Base-by-base conservation (phyloP, 1,139 yeast species). In the Saccharomyces hybrid region DNA sequence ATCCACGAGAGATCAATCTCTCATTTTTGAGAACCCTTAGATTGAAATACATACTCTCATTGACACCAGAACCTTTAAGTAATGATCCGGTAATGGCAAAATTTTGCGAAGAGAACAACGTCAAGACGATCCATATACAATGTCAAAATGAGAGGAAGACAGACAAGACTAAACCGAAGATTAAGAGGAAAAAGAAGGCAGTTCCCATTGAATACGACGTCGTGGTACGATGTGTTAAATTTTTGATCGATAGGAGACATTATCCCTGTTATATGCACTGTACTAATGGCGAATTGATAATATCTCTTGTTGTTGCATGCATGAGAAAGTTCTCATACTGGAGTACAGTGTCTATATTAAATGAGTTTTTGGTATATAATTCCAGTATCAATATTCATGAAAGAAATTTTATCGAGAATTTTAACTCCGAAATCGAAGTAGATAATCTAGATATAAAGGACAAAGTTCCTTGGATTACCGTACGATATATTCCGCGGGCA, bases 261-360 rank as follows among this genome's bases (percentile, higher is more conserved):
- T 80, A 84, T 11, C 97, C 97, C 0, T 75, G 87, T 8, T 91
- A 87, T 67, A 70, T 93, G 3, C 97, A 91, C 69, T 91, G 98
- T 69, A 73, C 85, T 28, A 91, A 88, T 66, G 98, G 98, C 0
- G 90, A 95, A 6, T 93, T 89, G 61, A 87, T 88, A 1, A 87
- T 96, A 0, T 82, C 95, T 32, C 75, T 93, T 51, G 81, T 89
- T 2, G 79, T 91, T 41, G 97, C 97, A 6, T 89, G 97, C 67
- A 74, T 90, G 47, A 74, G 99, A 32, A 88, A 88, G 64, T 73
- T 88, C 34, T 88, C 89, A 46, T 83, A 86, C 63, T 93, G 99
- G 99, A 85, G 95, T 8, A 81, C 88, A 16, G 89, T 90, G 6
- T 84, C 97, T 0, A 89, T 93, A 14, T 83, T 87, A 62, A 89